A percentile compares a stretch with the other conserved stretches of the same genome.
Evolutionary conservation across 2,329 filamentous ascomycete genomes (phyloP).

Genomic region (Mariannaea elegans): DNA sequence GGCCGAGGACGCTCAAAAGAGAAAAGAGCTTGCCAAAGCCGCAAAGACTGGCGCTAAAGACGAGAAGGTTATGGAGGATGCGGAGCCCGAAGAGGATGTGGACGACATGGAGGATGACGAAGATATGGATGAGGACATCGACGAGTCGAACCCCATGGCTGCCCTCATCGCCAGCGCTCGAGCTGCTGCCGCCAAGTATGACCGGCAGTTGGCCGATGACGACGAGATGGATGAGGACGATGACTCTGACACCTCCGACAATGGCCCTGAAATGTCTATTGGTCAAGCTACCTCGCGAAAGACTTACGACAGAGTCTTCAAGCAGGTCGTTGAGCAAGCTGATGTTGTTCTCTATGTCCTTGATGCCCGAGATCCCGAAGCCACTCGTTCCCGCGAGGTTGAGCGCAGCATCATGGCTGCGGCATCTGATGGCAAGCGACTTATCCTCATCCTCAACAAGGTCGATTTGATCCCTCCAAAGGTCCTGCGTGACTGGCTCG

Average conservation of each 20-base stretch:
- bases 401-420: slow-evolving; percentile 93
- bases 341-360: slow-evolving; percentile 94
- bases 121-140: slow-evolving; percentile 65
- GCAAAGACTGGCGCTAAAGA: slow-evolving; percentile 63
- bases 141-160: slow-evolving; percentile 87
- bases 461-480: slow-evolving; percentile 87
- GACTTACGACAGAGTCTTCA: slow-evolving; percentile 96
- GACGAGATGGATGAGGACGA: slow-evolving; percentile 63
- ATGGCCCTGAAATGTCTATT: slow-evolving; percentile 65
- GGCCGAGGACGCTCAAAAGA: slow-evolving; percentile 77
- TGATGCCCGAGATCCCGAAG: slow-evolving; percentile 90
- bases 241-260: slow-evolving; percentile 54
- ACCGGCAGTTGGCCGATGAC: slow-evolving; percentile 69
- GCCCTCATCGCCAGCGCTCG: slow-evolving; percentile 87
- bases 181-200: slow-evolving; percentile 79
- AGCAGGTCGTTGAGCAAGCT: slow-evolving; percentile 86
- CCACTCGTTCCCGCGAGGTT: slow-evolving; percentile 88
- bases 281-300: slow-evolving; percentile 74
- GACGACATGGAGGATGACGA: slow-evolving; percentile 59
- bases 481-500: slow-evolving; percentile 85
- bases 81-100: slow-evolving; percentile 57
- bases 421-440: slow-evolving; percentile 80
- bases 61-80: slow-evolving; percentile 56
- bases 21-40: slow-evolving; percentile 77
- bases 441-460: slow-evolving; percentile 95